These are phyloP conservation scores for Veloporphyrellus conicus DNA, from an alignment of 1,284 basidiomycete species.

Conservation along the genomic window DNA sequence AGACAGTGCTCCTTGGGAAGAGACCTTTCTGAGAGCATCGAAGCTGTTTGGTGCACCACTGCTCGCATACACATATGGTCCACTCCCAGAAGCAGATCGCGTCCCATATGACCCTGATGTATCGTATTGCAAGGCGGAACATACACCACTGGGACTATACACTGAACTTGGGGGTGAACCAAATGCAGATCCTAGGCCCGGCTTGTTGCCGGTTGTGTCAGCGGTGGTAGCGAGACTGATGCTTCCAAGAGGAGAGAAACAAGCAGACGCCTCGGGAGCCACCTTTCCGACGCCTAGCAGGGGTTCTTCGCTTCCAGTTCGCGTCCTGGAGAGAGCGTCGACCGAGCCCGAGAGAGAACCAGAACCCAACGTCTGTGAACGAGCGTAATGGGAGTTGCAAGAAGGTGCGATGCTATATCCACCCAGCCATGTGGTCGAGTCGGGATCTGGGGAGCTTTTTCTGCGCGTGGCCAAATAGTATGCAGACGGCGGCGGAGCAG, in stretches of 20 bases:
- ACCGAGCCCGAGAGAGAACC: slow-evolving; percentile 26
- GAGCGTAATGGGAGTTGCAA: slow-evolving; percentile 26
- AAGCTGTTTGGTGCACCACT: slow-evolving; percentile 27
- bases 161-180: slow-evolving; percentile 24
- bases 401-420: slow-evolving; percentile 27
- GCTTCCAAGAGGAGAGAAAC: slow-evolving; percentile 8
- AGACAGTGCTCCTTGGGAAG: slow-evolving; percentile 31
- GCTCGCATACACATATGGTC: slow-evolving; percentile 25
- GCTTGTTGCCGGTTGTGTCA: slow-evolving; percentile 8
- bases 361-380: slow-evolving; percentile 29
- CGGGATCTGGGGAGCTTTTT: slow-evolving; percentile 28
- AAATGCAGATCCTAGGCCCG: slow-evolving; percentile 29
- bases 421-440: slow-evolving; percentile 24
- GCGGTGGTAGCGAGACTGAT: slow-evolving; percentile 2
- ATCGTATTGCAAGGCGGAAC: slow-evolving; percentile 13
- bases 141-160: slow-evolving; percentile 15
- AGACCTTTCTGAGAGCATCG: slow-evolving; percentile 29
- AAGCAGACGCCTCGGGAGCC: slow-evolving; percentile 9
- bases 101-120: slow-evolving; percentile 20
- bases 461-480: slow-evolving; percentile 19
- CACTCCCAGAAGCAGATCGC: slow-evolving; percentile 22
- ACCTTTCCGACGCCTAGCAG: slow-evolving; percentile 22
- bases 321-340: slow-evolving; percentile 26
- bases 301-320: slow-evolving; percentile 32
- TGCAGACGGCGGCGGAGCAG: slow-evolving; percentile 29